These are phyloP conservation scores for Dictyostelium discoideum DNA, from an alignment of 78 protist species.

Conservation along the genomic window DNA sequence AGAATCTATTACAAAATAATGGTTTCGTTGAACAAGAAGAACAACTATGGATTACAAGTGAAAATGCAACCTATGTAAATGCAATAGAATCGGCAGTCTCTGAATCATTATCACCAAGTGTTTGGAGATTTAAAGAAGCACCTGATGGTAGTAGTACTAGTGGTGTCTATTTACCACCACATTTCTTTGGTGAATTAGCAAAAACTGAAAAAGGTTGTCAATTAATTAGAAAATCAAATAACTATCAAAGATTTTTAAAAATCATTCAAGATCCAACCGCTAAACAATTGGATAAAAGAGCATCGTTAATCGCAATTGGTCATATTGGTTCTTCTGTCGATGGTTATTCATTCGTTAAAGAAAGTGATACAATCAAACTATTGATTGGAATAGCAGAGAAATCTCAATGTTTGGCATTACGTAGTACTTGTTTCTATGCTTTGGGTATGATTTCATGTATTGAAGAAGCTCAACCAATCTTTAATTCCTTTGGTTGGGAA, in stretches of 20 bases:
- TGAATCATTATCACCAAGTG: constrained; percentile 42
- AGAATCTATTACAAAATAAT: constrained; percentile 21
- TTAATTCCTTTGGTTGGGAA: constrained; percentile 64
- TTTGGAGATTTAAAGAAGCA: constrained; percentile 38
- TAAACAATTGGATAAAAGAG: constrained; percentile 35
- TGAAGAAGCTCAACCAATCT: constrained; percentile 22
- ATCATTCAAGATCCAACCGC: constrained; percentile 15
- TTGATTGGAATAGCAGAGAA: constrained; percentile 36
- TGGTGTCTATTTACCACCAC: constrained; percentile 81
- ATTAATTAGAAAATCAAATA: constrained; percentile 4
- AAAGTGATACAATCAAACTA: neutral
- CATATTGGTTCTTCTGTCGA: constrained; percentile 39
- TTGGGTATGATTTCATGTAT: constrained; percentile 72
- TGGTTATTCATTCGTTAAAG: constrained; percentile 18
- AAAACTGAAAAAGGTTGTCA: constrained; percentile 78
- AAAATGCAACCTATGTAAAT: constrained; percentile 56
- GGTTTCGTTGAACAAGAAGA: constrained; percentile 57
- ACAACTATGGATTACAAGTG: constrained; percentile 36
- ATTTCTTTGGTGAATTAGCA: constrained; percentile 80
- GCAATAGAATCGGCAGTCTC: constrained; percentile 32
- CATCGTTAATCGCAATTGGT: constrained; percentile 74
- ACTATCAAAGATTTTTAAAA: neutral
- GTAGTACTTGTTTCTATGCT: constrained; percentile 69
- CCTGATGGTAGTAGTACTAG: constrained; percentile 30
- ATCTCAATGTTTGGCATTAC: constrained; percentile 53